phyloP scores from a whole-genome alignment of 768 basidiomycete genomes.

The Coprinopsis sp. region DNA sequence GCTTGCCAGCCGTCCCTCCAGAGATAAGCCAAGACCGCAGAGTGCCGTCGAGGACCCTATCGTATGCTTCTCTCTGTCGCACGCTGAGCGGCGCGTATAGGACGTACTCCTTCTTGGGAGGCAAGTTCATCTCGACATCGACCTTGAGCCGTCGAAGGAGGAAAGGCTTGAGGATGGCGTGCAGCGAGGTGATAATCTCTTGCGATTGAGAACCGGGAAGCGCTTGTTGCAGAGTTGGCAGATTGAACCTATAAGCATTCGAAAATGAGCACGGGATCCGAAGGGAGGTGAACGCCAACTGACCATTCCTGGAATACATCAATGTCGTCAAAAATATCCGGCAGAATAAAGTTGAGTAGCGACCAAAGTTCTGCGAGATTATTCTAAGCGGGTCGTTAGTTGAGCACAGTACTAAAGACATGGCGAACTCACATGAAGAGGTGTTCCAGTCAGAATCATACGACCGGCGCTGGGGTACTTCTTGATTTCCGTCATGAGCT shows the following conservation, averaged over 20 bases:
- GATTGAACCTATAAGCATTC: conserved; percentile 62
- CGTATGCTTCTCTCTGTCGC: conserved; percentile 81
- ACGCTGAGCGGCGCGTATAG: conserved; percentile 86
- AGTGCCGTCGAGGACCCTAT: conserved; percentile 67
- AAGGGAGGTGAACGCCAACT: conserved; percentile 12
- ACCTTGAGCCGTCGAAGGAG: conserved; percentile 86
- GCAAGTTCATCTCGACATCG: conserved; percentile 77
- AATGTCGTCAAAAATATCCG: conserved; percentile 87
- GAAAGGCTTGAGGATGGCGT: conserved; percentile 93
- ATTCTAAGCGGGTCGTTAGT: conserved; percentile 53
- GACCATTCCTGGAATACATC: conserved; percentile 89
- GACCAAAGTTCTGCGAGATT: conserved; percentile 95
- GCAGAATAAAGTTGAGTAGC: conserved; percentile 91
- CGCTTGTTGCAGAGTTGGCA: conserved; percentile 55
- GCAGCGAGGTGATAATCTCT: conserved; percentile 72
- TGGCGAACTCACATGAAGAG: conserved; percentile 68
- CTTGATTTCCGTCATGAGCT: conserved; percentile 87
- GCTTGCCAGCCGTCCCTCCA: conserved; percentile 27
- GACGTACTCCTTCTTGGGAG: conserved; percentile 93
- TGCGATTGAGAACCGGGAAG: conserved; percentile 56
- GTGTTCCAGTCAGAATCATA: conserved; percentile 94
- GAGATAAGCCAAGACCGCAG: conserved; percentile 58
- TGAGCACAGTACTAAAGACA: background rate
- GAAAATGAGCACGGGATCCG: background rate
- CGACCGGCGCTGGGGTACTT: conserved; percentile 78